Evolutionary conservation across 2,329 filamentous ascomycete genomes (phyloP), one percentile per base, ranked within the genome.

Genomic region (Thielaviopsis ethacetica): DNA sequence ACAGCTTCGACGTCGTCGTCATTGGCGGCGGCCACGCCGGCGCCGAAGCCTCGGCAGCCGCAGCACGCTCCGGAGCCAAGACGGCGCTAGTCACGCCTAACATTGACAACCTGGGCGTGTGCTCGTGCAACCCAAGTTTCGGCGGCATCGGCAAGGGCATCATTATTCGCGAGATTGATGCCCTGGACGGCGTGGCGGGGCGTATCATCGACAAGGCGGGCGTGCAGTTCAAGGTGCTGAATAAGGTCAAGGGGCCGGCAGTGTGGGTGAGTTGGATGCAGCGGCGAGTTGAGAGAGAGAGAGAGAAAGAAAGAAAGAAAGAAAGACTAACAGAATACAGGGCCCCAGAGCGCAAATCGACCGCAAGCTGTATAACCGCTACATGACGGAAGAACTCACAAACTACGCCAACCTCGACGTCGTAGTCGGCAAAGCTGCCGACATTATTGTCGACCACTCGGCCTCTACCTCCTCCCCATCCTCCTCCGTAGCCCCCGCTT

Each of bases 71-170:
- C 17, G 93, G 93, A 57, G 93, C 91, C 55, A 83, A 84, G 66
- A 97, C 93, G 50, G 91, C 86, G 1, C 80, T 98, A 64, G 78
- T 98, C 54, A 98, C 93, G 1, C 93, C 91, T 1, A 89, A 86
- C 62, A 71, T 88, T 60, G 84, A 91, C 61, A 95, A 96, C 65
- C 83, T 97, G 21, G 91, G 91, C 59, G 88, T 93, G 30, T 97
- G 91, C 73, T 96, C 91, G 41, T 97, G 91, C 73, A 97, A 97
- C 69, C 91, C 91, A 1, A 95, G 89, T 63, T 95, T 98, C 68
- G 93, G 93, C 47, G 93, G 93, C n/a, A 97, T 98, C 65, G 93
- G 93, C 52, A 98, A 98, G 70, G 93, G 93, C 17, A 97, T 88
- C 10, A 96, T 98, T 75, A 76, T 98, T 56, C 84, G 91, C 50